Conservation (phyloP, 768 basidiomycete species). For the Sarcomyxa edulis region DNA sequence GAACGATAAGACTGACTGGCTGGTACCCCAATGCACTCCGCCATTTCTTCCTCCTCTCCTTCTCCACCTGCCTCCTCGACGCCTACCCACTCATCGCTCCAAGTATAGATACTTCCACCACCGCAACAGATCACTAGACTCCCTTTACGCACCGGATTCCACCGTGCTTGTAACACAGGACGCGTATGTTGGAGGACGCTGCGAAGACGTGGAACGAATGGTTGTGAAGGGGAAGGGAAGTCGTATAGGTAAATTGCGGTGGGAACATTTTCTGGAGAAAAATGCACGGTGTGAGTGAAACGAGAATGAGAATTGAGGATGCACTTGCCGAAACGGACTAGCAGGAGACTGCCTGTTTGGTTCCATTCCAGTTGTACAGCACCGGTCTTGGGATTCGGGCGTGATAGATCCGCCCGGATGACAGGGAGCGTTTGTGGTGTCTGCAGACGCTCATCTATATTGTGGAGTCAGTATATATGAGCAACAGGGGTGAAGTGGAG, state of each 20-base stretch:
- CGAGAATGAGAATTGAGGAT: conserved; percentile 13
- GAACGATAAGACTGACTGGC: conserved; percentile 51
- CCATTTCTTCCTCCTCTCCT: conserved; percentile 64
- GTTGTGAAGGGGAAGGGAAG: conserved; percentile 58
- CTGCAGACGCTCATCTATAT: conserved; percentile 58
- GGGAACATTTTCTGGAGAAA: conserved; percentile 52
- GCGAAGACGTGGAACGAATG: conserved; percentile 56
- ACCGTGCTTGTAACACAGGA: conserved; percentile 60
- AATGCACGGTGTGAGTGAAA: conserved; percentile 4
- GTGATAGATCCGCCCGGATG: conserved; percentile 50
- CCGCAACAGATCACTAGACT: conserved; percentile 66
- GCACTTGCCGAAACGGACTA: conserved; percentile 65
- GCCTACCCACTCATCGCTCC: conserved; percentile 80
- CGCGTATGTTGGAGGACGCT: conserved; percentile 63
- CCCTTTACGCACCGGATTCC: conserved; percentile 85
- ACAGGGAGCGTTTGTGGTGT: conserved; percentile 49
- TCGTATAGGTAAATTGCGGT: conserved; percentile 63
- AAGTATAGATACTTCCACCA: conserved; percentile 61
- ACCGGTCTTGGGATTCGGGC: conserved; percentile 62
- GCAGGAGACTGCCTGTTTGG: conserved; percentile 62
- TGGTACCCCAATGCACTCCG: conserved; percentile 88
- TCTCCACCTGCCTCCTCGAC: conserved; percentile 40
- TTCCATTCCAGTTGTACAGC: conserved; percentile 79
- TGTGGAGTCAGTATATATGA: background rate
- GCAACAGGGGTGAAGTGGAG: background rate